phyloP scores from a whole-genome alignment of 1,284 basidiomycete genomes.

The Ustilago tritici region DNA sequence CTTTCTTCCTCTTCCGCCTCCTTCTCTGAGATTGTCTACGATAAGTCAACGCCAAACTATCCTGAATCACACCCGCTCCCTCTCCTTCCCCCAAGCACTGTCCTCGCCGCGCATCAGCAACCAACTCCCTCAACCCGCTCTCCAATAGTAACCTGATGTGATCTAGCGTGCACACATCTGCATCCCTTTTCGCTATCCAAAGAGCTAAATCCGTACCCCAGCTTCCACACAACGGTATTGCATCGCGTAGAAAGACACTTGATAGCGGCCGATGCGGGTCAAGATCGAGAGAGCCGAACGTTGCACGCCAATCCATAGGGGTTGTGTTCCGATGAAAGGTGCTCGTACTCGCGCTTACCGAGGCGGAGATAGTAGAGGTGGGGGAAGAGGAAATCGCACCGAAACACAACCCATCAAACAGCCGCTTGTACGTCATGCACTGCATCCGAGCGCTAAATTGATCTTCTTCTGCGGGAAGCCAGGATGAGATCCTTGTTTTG shows the following conservation, averaged over 20 bases:
- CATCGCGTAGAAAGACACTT: constrained; percentile 37
- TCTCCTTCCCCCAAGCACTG: background rate
- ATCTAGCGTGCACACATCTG: constrained; percentile 39
- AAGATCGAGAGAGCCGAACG: constrained; percentile 31
- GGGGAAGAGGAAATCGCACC: constrained; percentile 23
- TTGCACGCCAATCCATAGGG: constrained; percentile 28
- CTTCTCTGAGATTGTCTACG: constrained; percentile 14
- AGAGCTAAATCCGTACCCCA: constrained; percentile 27
- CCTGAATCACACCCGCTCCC: constrained; percentile 20
- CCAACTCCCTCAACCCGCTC: constrained; percentile 18
- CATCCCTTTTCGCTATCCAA: constrained; percentile 13
- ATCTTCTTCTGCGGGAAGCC: constrained; percentile 49
- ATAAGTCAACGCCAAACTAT: constrained; percentile 30
- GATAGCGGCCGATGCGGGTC: constrained; percentile 41
- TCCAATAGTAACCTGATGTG: constrained; percentile 39
- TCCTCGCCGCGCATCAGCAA: constrained; percentile 16
- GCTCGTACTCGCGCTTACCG: background rate
- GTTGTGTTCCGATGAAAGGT: constrained; percentile 39
- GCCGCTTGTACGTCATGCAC: constrained; percentile 65
- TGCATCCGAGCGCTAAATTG: constrained; percentile 58
- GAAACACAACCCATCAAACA: constrained; percentile 51
- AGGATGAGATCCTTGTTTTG: constrained; percentile 57
- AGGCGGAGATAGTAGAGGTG: background rate
- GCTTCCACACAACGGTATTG: constrained; percentile 36
- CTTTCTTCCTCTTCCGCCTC: constrained; percentile 20